Evolutionary conservation across 768 basidiomycete species (phyloP).

Genomic region (Serendipita sp.): DNA sequence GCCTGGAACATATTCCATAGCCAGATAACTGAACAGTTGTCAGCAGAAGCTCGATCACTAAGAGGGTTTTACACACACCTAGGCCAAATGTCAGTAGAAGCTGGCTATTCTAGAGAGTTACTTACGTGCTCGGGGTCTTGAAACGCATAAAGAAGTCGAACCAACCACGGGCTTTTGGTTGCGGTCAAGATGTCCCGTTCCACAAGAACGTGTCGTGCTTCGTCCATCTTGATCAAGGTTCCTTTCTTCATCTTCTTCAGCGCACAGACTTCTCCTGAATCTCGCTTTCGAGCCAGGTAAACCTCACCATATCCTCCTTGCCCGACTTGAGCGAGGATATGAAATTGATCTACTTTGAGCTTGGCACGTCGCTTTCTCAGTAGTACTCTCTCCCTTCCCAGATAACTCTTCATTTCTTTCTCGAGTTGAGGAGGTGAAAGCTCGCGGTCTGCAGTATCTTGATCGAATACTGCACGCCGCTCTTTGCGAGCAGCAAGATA

Average conservation of each 20-base stretch:
- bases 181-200: slow-evolving; percentile 96
- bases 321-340: slow-evolving; percentile 96
- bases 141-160: slow-evolving; percentile 87
- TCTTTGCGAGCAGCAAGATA: slow-evolving; percentile 79
- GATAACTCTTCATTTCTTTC: slow-evolving; percentile 84
- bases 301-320: slow-evolving; percentile 99
- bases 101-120: not conserved
- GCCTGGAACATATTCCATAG: slow-evolving; percentile 98
- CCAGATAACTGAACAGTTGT: slow-evolving; percentile 47
- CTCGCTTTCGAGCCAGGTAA: slow-evolving; percentile 84
- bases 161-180: slow-evolving; percentile 95
- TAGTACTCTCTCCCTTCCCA: slow-evolving; percentile 81
- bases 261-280: slow-evolving; percentile 92
- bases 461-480: slow-evolving; percentile 65
- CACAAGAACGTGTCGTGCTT: slow-evolving; percentile 91
- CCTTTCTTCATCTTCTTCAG: slow-evolving; percentile 95
- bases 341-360: slow-evolving; percentile 84
- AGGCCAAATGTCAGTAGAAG: not conserved
- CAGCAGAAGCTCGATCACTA: not conserved
- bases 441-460: slow-evolving; percentile 56
- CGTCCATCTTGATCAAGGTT: slow-evolving; percentile 95
- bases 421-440: slow-evolving; percentile 35
- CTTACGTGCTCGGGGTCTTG: slow-evolving; percentile 71
- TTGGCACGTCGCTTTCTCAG: slow-evolving; percentile 88
- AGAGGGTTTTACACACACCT: not conserved